These are phyloP conservation scores for Ceratocystis huliohia DNA, from an alignment of 2,329 filamentous ascomycete species.

Conservation along the genomic window DNA sequence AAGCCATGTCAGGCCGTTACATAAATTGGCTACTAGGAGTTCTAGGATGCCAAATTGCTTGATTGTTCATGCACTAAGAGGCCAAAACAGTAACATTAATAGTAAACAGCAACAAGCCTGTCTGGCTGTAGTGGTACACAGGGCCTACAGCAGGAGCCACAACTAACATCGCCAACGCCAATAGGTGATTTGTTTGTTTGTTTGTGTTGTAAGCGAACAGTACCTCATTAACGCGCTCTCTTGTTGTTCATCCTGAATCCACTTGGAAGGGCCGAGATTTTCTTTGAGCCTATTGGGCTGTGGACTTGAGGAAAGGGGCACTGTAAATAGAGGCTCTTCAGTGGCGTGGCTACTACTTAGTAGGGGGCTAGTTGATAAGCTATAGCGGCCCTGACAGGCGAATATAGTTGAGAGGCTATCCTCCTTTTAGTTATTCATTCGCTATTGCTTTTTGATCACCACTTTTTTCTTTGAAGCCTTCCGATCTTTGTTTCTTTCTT, in stretches of 20 bases:
- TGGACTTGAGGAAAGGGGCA: neutral
- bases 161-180: neutral
- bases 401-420: no score
- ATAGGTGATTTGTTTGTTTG: neutral
- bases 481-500: neutral
- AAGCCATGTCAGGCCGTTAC: neutral
- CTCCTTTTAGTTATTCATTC: neutral
- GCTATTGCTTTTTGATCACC: neutral
- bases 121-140: neutral
- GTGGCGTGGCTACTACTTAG: neutral
- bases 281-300: neutral
- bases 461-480: neutral
- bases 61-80: neutral
- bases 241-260: neutral
- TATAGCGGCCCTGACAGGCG: neutral
- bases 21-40: neutral
- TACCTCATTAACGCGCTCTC: neutral
- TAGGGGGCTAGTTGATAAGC: neutral
- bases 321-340: neutral
- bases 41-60: neutral
- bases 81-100: neutral
- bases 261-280: neutral
- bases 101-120: no score
- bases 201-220: neutral
- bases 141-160: neutral